Evolutionary conservation across 2,329 filamentous ascomycete genomes (phyloP), one percentile per base, ranked within the genome.

Genomic region (Ophiostoma sp.): DNA sequence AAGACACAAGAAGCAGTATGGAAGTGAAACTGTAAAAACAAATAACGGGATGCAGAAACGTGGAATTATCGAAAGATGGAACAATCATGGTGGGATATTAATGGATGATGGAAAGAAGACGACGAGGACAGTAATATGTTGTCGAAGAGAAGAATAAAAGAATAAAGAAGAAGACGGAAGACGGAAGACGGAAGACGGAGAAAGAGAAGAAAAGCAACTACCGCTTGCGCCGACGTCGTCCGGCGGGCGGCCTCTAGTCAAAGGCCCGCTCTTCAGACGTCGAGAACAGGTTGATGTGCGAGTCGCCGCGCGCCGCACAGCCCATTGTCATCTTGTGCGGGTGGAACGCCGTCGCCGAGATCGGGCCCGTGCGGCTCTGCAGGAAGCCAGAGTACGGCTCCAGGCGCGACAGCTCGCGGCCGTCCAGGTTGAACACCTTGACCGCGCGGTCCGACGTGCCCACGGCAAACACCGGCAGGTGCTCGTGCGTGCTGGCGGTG

Each of bases 391-490:
- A 93, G 79, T 97, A 96, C 0, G 94, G 94, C 78, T 98, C 94
- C 73, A 95, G 87, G 27, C 88, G 89, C 6, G 92, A 95, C 67
- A 98, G 87, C 74, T 91, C 87, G 69, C 85, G 85, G 44, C 93
- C 92, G 72, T 91, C 90, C 71, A 95, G 89, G 80, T 97, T 97
- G 84, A 95, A 97, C 27, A 96, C 89, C 79, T 96, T 96, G 76
- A 98, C 92, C 33, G 89, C 86, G 77, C 97, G 94, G 67, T 90
- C 87, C 70, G 93, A 94, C 35, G 93, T 95, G 76, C 95, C 95
- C 90, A 94, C 88, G 75, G 93, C 93, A 82, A 99, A 97, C 15
- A 99, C 94, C 35, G 95, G 95, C 69, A 96, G 87, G 79, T 99
- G 95, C 79, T 99, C 95, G 79, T 99, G 95, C 60, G 95, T 94